phyloP scores from a whole-genome alignment of 768 basidiomycete genomes.

The Tremella fuciformis region DNA sequence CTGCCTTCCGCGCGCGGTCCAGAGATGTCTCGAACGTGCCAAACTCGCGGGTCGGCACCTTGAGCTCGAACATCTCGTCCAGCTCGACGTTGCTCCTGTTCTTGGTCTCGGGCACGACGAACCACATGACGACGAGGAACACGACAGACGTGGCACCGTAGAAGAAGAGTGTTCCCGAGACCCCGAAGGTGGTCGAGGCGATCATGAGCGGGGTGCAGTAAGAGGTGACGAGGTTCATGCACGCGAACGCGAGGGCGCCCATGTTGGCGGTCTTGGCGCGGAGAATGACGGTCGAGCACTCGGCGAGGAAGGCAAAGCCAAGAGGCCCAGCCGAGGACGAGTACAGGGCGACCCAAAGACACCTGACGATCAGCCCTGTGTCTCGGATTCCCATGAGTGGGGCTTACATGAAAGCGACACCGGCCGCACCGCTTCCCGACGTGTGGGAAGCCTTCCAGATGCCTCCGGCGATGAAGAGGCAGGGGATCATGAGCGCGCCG shows the following conservation, averaged over 20 bases:
- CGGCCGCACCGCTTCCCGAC: not conserved
- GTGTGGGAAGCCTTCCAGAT: not conserved
- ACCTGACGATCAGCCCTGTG: not conserved
- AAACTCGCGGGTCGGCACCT: constrained; percentile 51
- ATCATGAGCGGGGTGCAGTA: not conserved
- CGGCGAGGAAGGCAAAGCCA: not conserved
- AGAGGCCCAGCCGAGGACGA: not conserved
- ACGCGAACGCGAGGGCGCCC: too few species aligned
- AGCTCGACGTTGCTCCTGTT: constrained; percentile 50
- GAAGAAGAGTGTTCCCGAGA: not conserved
- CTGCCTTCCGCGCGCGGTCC: not conserved
- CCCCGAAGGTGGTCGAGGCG: not conserved
- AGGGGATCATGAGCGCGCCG: not conserved
- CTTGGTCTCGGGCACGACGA: constrained; percentile 40
- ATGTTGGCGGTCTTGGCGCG: not conserved
- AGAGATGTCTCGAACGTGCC: not conserved
- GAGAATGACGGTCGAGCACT: not conserved
- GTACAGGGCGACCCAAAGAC: not conserved
- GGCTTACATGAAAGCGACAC: not conserved
- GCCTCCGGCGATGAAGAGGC: not conserved
- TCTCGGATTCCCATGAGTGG: not conserved
- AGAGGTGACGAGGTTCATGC: too few species aligned
- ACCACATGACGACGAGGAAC: constrained; percentile 23
- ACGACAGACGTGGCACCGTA: too few species aligned
- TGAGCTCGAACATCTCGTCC: constrained; percentile 53